A percentile compares a stretch with the other conserved stretches of the same genome.
These are phyloP conservation scores for Fraxinus nigra DNA, from an alignment of 305 asterid genomes.

Conservation along the genomic window DNA sequence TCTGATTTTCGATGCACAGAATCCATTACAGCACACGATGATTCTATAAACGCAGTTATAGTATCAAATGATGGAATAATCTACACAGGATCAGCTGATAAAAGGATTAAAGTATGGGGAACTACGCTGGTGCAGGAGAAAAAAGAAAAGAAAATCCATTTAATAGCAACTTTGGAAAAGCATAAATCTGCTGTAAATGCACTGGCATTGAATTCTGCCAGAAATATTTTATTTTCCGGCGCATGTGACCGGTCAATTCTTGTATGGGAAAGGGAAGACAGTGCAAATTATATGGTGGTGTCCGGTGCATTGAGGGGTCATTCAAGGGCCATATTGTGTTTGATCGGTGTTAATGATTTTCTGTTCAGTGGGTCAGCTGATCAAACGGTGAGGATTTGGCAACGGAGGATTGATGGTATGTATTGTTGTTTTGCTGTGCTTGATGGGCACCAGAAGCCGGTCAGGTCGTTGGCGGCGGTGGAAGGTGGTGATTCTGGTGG, in stretches of 20 bases:
- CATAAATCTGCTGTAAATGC: slow-evolving; percentile 86
- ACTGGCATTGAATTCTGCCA: slow-evolving; percentile 47
- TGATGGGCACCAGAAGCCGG: slow-evolving; percentile 72
- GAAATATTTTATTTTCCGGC: slow-evolving; percentile 73
- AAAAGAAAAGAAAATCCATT: slow-evolving; percentile 35
- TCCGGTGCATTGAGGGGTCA: slow-evolving; percentile 81
- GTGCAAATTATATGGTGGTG: slow-evolving; percentile 71
- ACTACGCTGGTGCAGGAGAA: not conserved
- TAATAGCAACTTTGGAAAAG: slow-evolving; percentile 60
- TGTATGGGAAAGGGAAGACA: slow-evolving; percentile 89
- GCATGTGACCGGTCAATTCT: slow-evolving; percentile 74
- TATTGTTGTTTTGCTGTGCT: slow-evolving; percentile 61
- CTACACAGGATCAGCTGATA: slow-evolving; percentile 82
- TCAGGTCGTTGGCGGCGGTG: slow-evolving; percentile 56
- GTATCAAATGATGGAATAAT: slow-evolving; percentile 43
- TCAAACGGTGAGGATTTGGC: slow-evolving; percentile 82
- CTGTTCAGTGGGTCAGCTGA: slow-evolving; percentile 81
- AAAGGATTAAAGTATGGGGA: slow-evolving; percentile 58
- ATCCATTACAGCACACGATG: slow-evolving; percentile 70
- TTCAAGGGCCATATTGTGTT: slow-evolving; percentile 54
- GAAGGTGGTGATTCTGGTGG: slow-evolving; percentile 6
- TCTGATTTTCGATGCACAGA: slow-evolving; percentile 39
- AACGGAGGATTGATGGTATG: slow-evolving; percentile 46
- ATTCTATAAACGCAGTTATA: slow-evolving; percentile 67
- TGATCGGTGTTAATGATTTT: slow-evolving; percentile 52